Base-by-base conservation (phyloP, 1,139 yeast species). In the Blastobotrys indianensis region DNA sequence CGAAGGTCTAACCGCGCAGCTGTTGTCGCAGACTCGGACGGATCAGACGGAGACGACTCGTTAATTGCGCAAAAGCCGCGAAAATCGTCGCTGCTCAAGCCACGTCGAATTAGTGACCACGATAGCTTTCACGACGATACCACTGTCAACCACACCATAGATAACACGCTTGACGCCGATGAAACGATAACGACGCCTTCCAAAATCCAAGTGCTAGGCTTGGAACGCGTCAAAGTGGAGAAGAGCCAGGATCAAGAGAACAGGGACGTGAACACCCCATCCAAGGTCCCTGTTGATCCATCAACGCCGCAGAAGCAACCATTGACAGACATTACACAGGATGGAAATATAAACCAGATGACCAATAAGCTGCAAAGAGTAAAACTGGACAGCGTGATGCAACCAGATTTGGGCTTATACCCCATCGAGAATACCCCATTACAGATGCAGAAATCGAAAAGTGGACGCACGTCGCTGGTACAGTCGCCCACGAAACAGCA, bases 201-300 rank as follows among this genome's bases (percentile, higher is more conserved):
- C 25, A 28, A 34, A 16, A 39, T 54, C 20, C 51, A 51, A 20
- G 58, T 54, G 9, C 55, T 56, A 7, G 56, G 52, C 36, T 42
- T 54, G 37, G 58, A 54, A 45, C 58, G 57, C 4, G 42, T 51
- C 29, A 33, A 13, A 5, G 25, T 17, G 11, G 29, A 20, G 33
- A 30, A 15, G 25, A 32, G 13, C 36, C 25, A 20, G 25, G 25
- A 20, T 20, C 25, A 20, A 20, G 25, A 20, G 25, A 35, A 11
- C 29, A 4, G 29, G 15, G 23, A 28, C 8, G 11, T 34, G 11
- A 16, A 28, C 3, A 20, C 25, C 25, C 25, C 25, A 7, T 4
- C 25, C 25, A 20, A 20, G 25, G 25, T 20, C 25, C 25, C 25
- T 20, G 25, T 20, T 20, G 25, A 20, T 20, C 42, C 42, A 5